A percentile compares a stretch with the other conserved stretches of the same genome.
Conservation (phyloP, 1,284 basidiomycete species). For the Puccinia hordei region DNA sequence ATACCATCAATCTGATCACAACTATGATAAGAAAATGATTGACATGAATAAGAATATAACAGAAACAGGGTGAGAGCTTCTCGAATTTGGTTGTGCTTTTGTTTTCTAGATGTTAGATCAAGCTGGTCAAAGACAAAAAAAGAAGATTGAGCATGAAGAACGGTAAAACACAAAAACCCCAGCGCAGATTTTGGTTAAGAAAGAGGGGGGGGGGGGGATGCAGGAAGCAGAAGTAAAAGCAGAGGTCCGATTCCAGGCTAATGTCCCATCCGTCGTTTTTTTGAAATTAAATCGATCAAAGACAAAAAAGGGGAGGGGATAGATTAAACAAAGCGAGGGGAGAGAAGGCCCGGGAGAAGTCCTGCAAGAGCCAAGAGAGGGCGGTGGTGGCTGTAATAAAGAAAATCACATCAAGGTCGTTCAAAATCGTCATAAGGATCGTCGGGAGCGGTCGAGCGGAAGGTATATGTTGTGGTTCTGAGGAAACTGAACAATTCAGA, state of each 20-base stretch:
- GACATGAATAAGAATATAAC: not conserved
- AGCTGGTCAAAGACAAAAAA: not conserved
- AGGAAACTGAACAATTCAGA: not conserved
- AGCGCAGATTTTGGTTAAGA: constrained; percentile 5
- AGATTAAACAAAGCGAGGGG: not conserved
- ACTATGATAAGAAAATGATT: not conserved
- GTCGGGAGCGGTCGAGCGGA: not conserved
- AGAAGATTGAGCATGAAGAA: not conserved
- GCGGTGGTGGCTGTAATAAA: not conserved
- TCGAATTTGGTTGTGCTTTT: not conserved
- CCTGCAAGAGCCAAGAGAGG: not conserved
- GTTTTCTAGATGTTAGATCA: not conserved
- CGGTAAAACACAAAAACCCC: not conserved
- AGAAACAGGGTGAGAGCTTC: no score
- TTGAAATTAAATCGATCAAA: no score
- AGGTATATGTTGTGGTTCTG: constrained; percentile 6
- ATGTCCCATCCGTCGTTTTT: constrained; percentile 11
- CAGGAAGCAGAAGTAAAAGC: not conserved
- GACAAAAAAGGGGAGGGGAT: not conserved
- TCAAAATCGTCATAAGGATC: not conserved
- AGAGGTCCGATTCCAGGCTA: not conserved
- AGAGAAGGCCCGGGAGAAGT: no score
- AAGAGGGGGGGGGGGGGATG: not conserved
- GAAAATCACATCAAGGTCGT: not conserved
- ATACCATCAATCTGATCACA: not conserved